Evolutionary conservation across 2,329 filamentous ascomycete genomes (phyloP).

Genomic region (Diaporthe destruens): DNA sequence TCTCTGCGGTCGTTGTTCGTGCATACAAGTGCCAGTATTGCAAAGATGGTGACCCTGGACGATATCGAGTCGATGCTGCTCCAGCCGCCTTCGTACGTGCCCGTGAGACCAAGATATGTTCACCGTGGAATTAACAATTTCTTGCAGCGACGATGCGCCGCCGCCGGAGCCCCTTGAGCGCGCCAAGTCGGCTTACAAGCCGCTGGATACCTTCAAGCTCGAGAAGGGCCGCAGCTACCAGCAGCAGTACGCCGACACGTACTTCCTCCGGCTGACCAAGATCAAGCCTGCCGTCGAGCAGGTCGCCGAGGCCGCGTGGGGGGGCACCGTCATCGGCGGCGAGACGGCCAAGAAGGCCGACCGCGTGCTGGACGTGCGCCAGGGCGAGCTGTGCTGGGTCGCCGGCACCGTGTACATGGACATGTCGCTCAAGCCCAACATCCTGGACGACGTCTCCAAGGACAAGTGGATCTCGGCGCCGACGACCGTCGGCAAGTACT

Average conservation of each 20-base stretch:
- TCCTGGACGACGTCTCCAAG: slow-evolving; percentile 93
- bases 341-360: slow-evolving; percentile 82
- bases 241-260: slow-evolving; percentile 98
- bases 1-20: background rate
- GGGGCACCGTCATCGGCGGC: slow-evolving; percentile 80
- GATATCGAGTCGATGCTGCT: slow-evolving; percentile 59
- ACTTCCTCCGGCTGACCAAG: slow-evolving; percentile 89
- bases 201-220: slow-evolving; percentile 80
- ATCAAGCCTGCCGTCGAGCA: slow-evolving; percentile 87
- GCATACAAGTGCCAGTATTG: slow-evolving; percentile 34
- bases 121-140: slow-evolving; percentile 38
- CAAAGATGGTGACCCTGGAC: slow-evolving; percentile 59
- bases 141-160: slow-evolving; percentile 52
- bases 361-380: slow-evolving; percentile 92
- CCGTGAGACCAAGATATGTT: slow-evolving; percentile 1
- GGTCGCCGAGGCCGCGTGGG: slow-evolving; percentile 81
- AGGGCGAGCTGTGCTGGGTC: slow-evolving; percentile 96
- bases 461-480: slow-evolving; percentile 94
- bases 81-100: slow-evolving; percentile 62
- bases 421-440: slow-evolving; percentile 95
- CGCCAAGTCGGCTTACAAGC: slow-evolving; percentile 72
- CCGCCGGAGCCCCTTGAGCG: slow-evolving; percentile 60
- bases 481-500: slow-evolving; percentile 81
- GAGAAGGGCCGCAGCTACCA: slow-evolving; percentile 81
- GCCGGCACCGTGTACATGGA: slow-evolving; percentile 97